Percentiles rank a stretch among this genome's conserved stretches.
Evolutionary conservation across 179 eudicot genomes (phyloP).

Genomic region (Nepenthes alata): DNA sequence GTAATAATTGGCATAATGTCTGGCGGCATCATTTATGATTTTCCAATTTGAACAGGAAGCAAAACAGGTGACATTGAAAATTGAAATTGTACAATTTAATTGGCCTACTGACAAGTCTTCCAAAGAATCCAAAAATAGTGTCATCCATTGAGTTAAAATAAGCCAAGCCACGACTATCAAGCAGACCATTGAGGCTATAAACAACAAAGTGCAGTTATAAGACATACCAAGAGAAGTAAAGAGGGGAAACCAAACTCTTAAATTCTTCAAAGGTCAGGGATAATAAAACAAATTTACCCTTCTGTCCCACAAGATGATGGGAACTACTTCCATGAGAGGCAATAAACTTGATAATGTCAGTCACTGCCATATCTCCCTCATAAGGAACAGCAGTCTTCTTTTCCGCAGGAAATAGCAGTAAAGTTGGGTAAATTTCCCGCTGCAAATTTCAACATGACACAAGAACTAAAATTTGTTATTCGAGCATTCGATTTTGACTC

Average conservation of each 20-base stretch:
- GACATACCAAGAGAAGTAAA: not conserved
- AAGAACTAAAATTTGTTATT: not conserved
- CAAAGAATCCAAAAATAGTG: no score
- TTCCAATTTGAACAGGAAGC: no score
- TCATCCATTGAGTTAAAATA: no score
- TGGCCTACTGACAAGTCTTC: no score
- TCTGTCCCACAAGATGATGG: constrained; percentile 26
- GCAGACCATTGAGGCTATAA: no score
- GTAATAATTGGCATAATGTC: no score
- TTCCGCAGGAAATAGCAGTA: constrained; percentile 68
- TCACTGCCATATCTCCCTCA: constrained; percentile 53
- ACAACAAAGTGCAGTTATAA: no score
- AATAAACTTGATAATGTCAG: constrained; percentile 54
- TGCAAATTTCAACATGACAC: constrained; percentile 27
- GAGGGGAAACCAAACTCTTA: not conserved
- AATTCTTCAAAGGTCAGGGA: not conserved
- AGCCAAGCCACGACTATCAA: no score
- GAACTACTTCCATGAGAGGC: constrained; percentile 42
- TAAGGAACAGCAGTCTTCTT: constrained; percentile 45
- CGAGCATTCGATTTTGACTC: no score
- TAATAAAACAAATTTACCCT: constrained; percentile 27
- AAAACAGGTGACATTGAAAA: no score
- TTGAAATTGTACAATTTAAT: no score
- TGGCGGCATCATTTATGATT: no score
- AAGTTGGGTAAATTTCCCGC: constrained; percentile 67